Evolutionary conservation across 305 asterid species (phyloP).

Genomic region (Nicotiana rustica): DNA sequence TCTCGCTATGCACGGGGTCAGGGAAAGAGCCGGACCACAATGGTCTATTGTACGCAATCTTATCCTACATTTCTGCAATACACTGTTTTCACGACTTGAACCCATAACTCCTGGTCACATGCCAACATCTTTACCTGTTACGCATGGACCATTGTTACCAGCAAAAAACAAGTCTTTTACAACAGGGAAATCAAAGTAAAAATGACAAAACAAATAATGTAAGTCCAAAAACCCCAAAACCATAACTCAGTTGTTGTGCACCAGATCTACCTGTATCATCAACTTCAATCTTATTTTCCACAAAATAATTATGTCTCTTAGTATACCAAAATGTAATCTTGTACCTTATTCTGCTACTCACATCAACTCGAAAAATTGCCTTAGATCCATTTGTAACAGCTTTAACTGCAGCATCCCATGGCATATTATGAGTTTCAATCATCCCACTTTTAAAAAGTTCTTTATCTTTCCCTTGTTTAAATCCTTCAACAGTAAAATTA

Average conservation of each 20-base stretch:
- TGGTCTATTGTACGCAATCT: too few species aligned
- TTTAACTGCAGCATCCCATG: constrained; percentile 39
- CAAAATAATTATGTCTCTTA: constrained; percentile 30
- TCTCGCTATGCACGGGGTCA: too few species aligned
- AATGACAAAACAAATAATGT: constrained; percentile 22
- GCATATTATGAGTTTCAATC: constrained; percentile 41
- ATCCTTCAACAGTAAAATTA: constrained; percentile 38
- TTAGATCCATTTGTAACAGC: constrained; percentile 39
- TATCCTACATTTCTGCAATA: too few species aligned
- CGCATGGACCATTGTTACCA: too few species aligned
- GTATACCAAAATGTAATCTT: constrained; percentile 36
- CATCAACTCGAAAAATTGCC: constrained; percentile 44
- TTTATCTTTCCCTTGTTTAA: constrained; percentile 51
- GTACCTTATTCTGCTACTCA: constrained; percentile 38
- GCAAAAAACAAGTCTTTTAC: neutral
- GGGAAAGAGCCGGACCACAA: too few species aligned
- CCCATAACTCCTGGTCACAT: too few species aligned
- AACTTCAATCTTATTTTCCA: constrained; percentile 26
- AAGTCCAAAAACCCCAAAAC: constrained; percentile 13
- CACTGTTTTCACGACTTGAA: too few species aligned
- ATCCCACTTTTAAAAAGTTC: constrained; percentile 38
- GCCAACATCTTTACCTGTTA: too few species aligned
- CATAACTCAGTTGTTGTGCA: neutral
- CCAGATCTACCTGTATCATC: constrained; percentile 25
- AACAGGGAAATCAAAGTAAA: neutral